These are phyloP conservation scores for Aegilops speltoides DNA, from an alignment of 176 grass and related monocot species.

Conservation along the genomic window DNA sequence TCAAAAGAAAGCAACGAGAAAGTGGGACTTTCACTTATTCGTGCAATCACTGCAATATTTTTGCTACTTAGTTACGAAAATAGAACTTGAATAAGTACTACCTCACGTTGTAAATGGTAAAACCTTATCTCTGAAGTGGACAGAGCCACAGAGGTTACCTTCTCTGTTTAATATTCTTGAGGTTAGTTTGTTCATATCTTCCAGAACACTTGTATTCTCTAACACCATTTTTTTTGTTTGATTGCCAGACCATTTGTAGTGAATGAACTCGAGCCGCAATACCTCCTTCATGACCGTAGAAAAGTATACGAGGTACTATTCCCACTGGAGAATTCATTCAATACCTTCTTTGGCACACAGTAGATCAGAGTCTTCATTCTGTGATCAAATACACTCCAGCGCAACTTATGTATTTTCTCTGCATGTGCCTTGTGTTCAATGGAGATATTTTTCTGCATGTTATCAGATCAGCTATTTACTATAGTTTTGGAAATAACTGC, in stretches of 20 bases:
- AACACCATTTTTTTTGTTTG: slow-evolving; percentile 19
- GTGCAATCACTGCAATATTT: background rate
- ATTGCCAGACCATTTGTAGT: slow-evolving; percentile 81
- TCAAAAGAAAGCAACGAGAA: slow-evolving; percentile 3
- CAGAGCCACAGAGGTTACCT: background rate
- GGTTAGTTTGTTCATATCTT: slow-evolving; percentile 17
- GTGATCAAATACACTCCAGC: background rate
- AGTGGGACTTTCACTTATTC: background rate
- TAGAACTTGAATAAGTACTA: background rate
- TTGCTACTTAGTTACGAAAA: background rate
- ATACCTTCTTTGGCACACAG: slow-evolving; percentile 8
- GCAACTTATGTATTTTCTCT: slow-evolving; percentile 19
- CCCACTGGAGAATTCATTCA: background rate
- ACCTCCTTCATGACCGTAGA: slow-evolving; percentile 93
- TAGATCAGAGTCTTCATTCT: slow-evolving; percentile 13
- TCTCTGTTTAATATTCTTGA: slow-evolving; percentile 31
- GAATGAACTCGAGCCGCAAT: slow-evolving; percentile 91
- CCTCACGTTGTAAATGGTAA: background rate
- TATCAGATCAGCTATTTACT: slow-evolving; percentile 11
- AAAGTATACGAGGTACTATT: slow-evolving; percentile 96
- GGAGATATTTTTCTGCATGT: slow-evolving; percentile 10
- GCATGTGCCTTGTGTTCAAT: slow-evolving; percentile 1
- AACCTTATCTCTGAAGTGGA: slow-evolving; percentile 2
- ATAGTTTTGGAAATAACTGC: background rate
- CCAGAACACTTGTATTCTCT: slow-evolving; percentile 28